These are phyloP conservation scores for Cryptosporidium meleagridis DNA, from an alignment of 169 alveolate genomes.

Conservation along the genomic window DNA sequence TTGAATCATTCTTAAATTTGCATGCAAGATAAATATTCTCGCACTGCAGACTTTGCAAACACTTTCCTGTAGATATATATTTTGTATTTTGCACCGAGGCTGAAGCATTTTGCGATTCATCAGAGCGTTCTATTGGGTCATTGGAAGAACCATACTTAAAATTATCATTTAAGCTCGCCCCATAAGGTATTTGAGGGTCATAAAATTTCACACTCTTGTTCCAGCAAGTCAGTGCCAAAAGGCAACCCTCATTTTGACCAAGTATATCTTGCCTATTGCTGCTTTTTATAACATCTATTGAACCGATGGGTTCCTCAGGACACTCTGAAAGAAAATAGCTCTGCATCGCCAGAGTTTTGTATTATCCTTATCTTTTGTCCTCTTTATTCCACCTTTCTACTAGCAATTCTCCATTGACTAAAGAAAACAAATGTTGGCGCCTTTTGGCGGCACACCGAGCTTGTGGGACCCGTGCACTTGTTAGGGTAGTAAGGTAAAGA, in stretches of 20 bases:
- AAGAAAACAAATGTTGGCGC: not conserved
- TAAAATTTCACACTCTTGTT: slow-evolving; percentile 56
- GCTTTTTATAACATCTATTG: slow-evolving; percentile 1
- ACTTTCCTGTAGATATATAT: slow-evolving; percentile 47
- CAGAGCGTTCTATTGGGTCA: not conserved
- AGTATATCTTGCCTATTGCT: not conserved
- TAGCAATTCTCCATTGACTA: not conserved
- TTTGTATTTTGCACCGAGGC: not conserved
- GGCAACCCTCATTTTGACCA: slow-evolving; percentile 1
- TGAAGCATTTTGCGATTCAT: not conserved
- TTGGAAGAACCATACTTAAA: not conserved
- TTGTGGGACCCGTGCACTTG: not conserved
- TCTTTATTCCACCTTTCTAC: slow-evolving; percentile 10
- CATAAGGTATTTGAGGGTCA: slow-evolving; percentile 21
- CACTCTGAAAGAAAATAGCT: slow-evolving; percentile 43
- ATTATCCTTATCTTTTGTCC: not conserved
- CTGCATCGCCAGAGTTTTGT: slow-evolving; percentile 31
- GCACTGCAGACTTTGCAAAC: not conserved
- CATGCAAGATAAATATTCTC: slow-evolving; percentile 48
- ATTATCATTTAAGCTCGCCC: not conserved
- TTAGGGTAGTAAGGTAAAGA: not conserved
- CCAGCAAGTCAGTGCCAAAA: slow-evolving; percentile 66
- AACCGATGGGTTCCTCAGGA: slow-evolving; percentile 50
- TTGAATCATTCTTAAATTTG: not conserved
- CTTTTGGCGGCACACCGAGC: not conserved